Percentiles rank a stretch among this genome's conserved stretches.
phyloP scores from a whole-genome alignment of 495 filamentous ascomycete species.

The Trichoderma orchidacearum region DNA sequence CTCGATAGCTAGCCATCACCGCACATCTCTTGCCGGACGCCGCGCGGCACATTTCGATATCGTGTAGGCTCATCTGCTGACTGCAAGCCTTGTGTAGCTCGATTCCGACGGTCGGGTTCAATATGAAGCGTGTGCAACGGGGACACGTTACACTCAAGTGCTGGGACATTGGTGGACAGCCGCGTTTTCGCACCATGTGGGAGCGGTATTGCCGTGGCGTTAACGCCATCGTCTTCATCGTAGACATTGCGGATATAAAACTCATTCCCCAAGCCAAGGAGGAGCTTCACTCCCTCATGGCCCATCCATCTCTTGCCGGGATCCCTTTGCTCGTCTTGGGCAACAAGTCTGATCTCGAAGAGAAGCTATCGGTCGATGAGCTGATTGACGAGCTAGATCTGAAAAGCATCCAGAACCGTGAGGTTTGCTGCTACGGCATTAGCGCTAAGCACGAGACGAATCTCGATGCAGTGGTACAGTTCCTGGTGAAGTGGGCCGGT shows the following conservation, averaged over 20 bases:
- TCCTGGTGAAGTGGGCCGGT: slow-evolving; percentile 82
- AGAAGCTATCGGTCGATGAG: slow-evolving; percentile 84
- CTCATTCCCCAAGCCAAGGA: slow-evolving; percentile 80
- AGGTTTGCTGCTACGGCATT: slow-evolving; percentile 98
- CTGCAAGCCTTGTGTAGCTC: slow-evolving; percentile 48
- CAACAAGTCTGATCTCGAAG: slow-evolving; percentile 88
- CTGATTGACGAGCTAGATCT: slow-evolving; percentile 87
- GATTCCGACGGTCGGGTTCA: slow-evolving; percentile 96
- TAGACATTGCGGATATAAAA: slow-evolving; percentile 67
- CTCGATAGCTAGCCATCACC: not conserved
- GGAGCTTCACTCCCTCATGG: slow-evolving; percentile 79
- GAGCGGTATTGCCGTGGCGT: slow-evolving; percentile 95
- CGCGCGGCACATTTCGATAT: too few relatives aligned
- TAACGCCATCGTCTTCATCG: slow-evolving; percentile 95
- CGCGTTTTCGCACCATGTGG: slow-evolving; percentile 97
- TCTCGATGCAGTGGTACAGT: slow-evolving; percentile 90
- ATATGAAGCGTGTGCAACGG: slow-evolving; percentile 96
- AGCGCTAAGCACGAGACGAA: slow-evolving; percentile 98
- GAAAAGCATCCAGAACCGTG: slow-evolving; percentile 76
- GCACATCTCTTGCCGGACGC: not conserved
- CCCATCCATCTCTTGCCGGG: slow-evolving; percentile 70
- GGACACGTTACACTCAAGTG: slow-evolving; percentile 98
- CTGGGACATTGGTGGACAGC: slow-evolving; percentile 97
- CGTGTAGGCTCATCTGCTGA: slow-evolving; percentile 13
- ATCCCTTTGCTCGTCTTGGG: slow-evolving; percentile 94